A percentile compares a stretch with the other conserved stretches of the same genome.
phyloP scores from a whole-genome alignment of 441 rosid species.

The Flueggea neowawraea region DNA sequence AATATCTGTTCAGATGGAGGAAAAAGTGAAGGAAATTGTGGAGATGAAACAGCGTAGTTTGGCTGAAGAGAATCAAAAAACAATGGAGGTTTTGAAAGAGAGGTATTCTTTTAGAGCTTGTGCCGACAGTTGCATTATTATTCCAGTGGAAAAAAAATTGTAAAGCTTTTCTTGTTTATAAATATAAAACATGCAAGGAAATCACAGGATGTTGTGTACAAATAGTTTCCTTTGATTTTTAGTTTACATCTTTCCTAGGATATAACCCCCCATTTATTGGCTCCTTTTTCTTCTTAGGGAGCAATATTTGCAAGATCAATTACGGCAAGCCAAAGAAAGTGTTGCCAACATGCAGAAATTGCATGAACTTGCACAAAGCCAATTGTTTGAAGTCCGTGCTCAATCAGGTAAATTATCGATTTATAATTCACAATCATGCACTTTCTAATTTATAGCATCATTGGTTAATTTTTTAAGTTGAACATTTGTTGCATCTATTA shows the following conservation, averaged over 20 bases:
- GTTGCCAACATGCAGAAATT: constrained; percentile 89
- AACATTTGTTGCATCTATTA: too few species aligned
- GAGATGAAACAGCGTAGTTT: constrained; percentile 97
- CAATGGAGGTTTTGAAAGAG: constrained; percentile 86
- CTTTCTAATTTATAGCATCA: too few species aligned
- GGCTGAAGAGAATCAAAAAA: constrained; percentile 99
- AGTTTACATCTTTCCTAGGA: neutral
- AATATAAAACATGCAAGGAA: neutral
- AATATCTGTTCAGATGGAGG: constrained; percentile 79
- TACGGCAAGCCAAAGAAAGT: constrained; percentile 94
- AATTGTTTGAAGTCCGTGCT: constrained; percentile 88
- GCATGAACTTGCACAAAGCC: constrained; percentile 99
- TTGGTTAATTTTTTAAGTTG: too few species aligned
- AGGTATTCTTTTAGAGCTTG: constrained; percentile 37
- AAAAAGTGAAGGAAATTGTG: constrained; percentile 97
- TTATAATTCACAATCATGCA: constrained; percentile 2
- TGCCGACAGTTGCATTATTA: too few species aligned
- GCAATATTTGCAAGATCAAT: constrained; percentile 92
- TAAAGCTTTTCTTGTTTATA: neutral
- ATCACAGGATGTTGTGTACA: neutral
- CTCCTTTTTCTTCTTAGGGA: constrained; percentile 47
- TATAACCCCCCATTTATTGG: neutral
- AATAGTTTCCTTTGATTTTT: neutral
- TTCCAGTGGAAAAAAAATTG: neutral
- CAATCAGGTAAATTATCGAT: constrained; percentile 70